Base-by-base conservation (phyloP, 1,284 basidiomycete species). In the Rhodotorula sp. region DNA sequence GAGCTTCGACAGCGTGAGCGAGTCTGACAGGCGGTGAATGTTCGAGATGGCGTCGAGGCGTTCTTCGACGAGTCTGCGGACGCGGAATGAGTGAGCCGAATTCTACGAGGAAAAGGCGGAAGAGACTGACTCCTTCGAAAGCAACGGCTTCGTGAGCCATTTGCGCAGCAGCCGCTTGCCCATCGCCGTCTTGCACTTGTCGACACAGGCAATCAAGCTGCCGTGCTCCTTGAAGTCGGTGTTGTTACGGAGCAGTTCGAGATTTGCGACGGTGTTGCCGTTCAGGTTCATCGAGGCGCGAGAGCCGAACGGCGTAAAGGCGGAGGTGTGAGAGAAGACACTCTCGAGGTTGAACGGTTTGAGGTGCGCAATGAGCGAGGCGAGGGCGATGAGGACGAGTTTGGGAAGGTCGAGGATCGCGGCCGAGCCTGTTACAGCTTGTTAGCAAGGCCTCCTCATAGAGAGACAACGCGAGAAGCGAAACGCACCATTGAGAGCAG, bases 191-290 rank as follows among this genome's bases (percentile, higher is more conserved):
- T 87, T 86, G 48, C 92, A 78, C 74, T 87, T 86, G 82, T 98
- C 90, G 59, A 99, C 82, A 5, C 95, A 84, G 87, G 89, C 91
- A 70, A 97, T 83, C 55, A 99, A 81, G 51, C 91, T 91, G 1
- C 94, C 95, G 62, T 83, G 85, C 30, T 85, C 83, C 13, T 85
- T 86, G 61, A 86, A 86, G 78, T 94, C 89, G 1, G 92, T 93
- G 76, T 92, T 89, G 76, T 96, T 96, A 39, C 87, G 85, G 78
- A 91, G 94, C n/a, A 96, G 87, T 79, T 96, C 93, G 82, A 98
- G 82, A 77, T 98, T 97, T 36, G 85, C 84, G 22, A 98, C 81
- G 0, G 95, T 96, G 78, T 92, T 94, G 51, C 88, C 88, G 66
- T 90, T 91, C 58, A 99, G 84, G 22, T 94, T 84, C 94, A 98